These are phyloP conservation scores for Penicillium chermesinum DNA, from an alignment of 495 filamentous ascomycete genomes.

Conservation along the genomic window DNA sequence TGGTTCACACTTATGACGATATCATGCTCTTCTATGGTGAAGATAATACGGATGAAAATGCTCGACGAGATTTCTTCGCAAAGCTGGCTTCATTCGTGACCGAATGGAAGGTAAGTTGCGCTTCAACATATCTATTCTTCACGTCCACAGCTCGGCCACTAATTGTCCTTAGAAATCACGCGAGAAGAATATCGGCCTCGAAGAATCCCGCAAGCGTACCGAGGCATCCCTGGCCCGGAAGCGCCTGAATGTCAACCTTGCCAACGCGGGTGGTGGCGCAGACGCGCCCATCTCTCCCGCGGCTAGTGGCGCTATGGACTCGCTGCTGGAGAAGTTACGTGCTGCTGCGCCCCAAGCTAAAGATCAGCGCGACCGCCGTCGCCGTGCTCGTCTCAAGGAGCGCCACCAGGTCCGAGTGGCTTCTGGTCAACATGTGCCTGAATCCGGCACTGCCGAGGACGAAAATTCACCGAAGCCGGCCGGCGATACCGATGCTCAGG, in stretches of 20 bases:
- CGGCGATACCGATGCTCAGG: conserved; percentile 22
- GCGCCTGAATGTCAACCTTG: conserved; percentile 59
- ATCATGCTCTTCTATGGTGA: conserved; percentile 97
- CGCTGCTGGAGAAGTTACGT: conserved; percentile 89
- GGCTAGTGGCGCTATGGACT: conserved; percentile 90
- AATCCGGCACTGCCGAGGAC: conserved; percentile 62
- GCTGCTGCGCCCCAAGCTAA: conserved; percentile 85
- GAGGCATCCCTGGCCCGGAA: conserved; percentile 90
- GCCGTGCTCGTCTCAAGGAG: conserved; percentile 82
- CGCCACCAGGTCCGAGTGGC: conserved; percentile 89
- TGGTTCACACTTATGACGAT: conserved; percentile 85
- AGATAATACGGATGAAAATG: conserved; percentile 85
- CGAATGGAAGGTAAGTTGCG: conserved; percentile 86
- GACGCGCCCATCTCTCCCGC: conserved; percentile 59
- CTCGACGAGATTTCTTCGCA: conserved; percentile 91
- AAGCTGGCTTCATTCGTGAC: conserved; percentile 88
- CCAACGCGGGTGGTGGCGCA: conserved; percentile 36
- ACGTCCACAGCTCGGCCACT: conserved; percentile 25
- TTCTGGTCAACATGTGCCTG: conserved; percentile 77
- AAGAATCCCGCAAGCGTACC: conserved; percentile 77
- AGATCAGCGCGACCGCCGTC: conserved; percentile 80
- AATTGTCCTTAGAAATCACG: conserved; percentile 61
- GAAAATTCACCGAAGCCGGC: conserved; percentile 10
- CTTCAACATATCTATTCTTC: background rate
- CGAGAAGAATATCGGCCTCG: conserved; percentile 81